A percentile compares a stretch with the other conserved stretches of the same genome.
Conservation (phyloP, 1,139 yeast species). For the Diutina pseudorugosa region DNA sequence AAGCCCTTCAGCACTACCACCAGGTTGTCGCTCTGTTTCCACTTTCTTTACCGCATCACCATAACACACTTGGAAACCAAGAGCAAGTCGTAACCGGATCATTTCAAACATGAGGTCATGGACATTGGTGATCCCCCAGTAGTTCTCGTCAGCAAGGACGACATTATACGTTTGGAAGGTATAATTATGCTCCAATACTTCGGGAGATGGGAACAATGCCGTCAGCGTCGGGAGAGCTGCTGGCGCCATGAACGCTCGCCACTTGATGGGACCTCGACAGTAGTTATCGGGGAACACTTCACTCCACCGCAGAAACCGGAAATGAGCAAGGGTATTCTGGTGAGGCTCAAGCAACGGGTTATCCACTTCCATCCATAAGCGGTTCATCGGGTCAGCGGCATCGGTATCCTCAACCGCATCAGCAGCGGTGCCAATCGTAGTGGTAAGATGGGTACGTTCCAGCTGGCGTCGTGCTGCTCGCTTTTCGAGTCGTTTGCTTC, state of each 20-base stretch:
- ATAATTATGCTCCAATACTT: conserved; percentile 47
- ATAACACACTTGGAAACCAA: conserved; percentile 85
- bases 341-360: conserved; percentile 57
- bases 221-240: conserved; percentile 83
- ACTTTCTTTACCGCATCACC: conserved; percentile 55
- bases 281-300: conserved; percentile 70
- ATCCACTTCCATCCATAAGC: conserved; percentile 52
- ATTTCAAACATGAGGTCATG: conserved; percentile 70
- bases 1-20: conserved; percentile 38
- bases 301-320: conserved; percentile 56
- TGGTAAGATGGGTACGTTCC: background rate
- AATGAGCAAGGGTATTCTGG: conserved; percentile 19
- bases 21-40: conserved; percentile 49
- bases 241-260: conserved; percentile 90
- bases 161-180: conserved; percentile 57
- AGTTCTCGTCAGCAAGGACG: conserved; percentile 41
- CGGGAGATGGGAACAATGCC: conserved; percentile 57
- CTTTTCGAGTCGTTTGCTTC: background rate
- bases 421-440: background rate
- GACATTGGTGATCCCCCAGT: conserved; percentile 38
- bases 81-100: conserved; percentile 68
- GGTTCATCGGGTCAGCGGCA: conserved; percentile 3
- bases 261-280: conserved; percentile 59
- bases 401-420: background rate
- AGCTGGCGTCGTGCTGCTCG: background rate